Conservation (phyloP, 305 asterid genomes). For the Nicotiana rustica region DNA sequence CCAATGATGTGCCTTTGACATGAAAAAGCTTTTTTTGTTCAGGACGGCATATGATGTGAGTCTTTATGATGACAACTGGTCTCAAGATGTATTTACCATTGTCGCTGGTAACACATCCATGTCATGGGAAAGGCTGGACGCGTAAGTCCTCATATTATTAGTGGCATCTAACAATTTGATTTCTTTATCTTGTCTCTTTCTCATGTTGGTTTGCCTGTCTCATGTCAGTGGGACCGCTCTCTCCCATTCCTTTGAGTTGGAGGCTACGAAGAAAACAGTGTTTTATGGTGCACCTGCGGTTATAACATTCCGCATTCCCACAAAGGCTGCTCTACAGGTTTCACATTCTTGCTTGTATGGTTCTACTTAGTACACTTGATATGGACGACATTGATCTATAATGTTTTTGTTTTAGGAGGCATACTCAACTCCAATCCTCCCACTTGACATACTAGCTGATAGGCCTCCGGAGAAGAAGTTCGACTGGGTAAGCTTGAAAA, state of each 20-base stretch:
- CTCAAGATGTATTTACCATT: slow-evolving; percentile 61
- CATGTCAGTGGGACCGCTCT: slow-evolving; percentile 67
- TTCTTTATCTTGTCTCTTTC: slow-evolving; percentile 13
- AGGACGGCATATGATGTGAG: slow-evolving; percentile 94
- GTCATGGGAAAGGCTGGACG: slow-evolving; percentile 95
- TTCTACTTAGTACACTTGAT: slow-evolving; percentile 31
- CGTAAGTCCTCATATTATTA: slow-evolving; percentile 58
- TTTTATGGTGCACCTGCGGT: slow-evolving; percentile 83
- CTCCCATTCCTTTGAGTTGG: slow-evolving; percentile 91
- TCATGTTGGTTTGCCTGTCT: slow-evolving; percentile 34
- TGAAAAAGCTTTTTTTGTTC: slow-evolving; percentile 35
- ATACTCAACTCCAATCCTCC: slow-evolving; percentile 83
- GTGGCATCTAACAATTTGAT: background rate
- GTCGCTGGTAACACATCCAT: slow-evolving; percentile 81
- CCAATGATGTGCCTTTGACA: background rate
- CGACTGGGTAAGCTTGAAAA: slow-evolving; percentile 67
- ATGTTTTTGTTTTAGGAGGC: slow-evolving; percentile 60
- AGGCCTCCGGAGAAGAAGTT: slow-evolving; percentile 81
- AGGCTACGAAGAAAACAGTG: slow-evolving; percentile 70
- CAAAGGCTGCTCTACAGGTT: slow-evolving; percentile 88
- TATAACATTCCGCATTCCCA: slow-evolving; percentile 85
- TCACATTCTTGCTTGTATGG: slow-evolving; percentile 33
- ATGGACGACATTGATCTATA: slow-evolving; percentile 29
- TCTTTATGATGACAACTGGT: slow-evolving; percentile 83
- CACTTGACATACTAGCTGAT: slow-evolving; percentile 87